Percentiles rank a stretch among this genome's conserved stretches.
phyloP scores from a whole-genome alignment of 1,139 yeast genomes.

The Magnusiomyces suaveolens region DNA sequence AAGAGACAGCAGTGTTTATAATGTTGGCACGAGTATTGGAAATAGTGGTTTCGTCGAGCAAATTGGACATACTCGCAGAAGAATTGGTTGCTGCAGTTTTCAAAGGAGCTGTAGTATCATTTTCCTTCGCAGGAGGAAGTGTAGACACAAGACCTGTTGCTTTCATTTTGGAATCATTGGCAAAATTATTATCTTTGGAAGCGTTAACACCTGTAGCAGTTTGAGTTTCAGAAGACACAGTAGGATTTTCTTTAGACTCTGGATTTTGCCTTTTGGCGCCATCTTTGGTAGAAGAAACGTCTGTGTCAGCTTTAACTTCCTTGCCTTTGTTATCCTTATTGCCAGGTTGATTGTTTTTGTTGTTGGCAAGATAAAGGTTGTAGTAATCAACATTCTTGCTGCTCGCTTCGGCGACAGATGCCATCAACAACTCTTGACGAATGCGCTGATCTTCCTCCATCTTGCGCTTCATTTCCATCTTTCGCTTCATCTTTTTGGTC shows the following conservation, averaged over 20 bases:
- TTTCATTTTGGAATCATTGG: background rate
- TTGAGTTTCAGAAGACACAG: too few relatives aligned
- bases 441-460: background rate
- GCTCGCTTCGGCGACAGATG: background rate
- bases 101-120: background rate
- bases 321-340: background rate
- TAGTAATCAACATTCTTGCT: background rate
- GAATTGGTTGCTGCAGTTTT: background rate
- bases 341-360: background rate
- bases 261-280: background rate
- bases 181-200: background rate
- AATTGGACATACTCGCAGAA: background rate
- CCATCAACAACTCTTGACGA: background rate
- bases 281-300: background rate
- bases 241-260: too few relatives aligned
- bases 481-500: background rate
- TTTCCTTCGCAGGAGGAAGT: background rate
- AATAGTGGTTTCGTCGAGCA: background rate
- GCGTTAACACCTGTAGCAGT: background rate
- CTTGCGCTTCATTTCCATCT: constrained; percentile 1
- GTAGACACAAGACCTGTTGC: too few relatives aligned
- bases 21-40: background rate
- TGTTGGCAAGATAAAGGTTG: background rate
- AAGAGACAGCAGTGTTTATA: background rate
- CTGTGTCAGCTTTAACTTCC: background rate